Percentiles rank a stretch among this genome's conserved stretches.
Conservation (phyloP, 306 rosid genomes). For the Acacia crassicarpa region DNA sequence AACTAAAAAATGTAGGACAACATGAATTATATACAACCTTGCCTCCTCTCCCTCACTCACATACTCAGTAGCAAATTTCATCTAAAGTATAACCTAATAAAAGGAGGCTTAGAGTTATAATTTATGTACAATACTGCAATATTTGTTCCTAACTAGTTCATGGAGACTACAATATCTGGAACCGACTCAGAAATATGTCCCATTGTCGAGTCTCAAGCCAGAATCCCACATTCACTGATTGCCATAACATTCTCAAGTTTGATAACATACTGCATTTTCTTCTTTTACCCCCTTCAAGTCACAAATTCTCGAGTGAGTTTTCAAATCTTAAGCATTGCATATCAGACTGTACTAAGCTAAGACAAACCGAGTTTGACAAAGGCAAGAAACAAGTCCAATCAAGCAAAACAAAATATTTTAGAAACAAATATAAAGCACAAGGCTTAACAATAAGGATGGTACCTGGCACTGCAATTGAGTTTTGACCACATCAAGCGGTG, state of each 20-base stretch:
- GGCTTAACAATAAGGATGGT: not conserved
- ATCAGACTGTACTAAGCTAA: not conserved
- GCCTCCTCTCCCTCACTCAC: not conserved
- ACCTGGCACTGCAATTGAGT: conserved; percentile 75
- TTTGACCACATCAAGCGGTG: conserved; percentile 72
- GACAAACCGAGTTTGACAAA: not conserved
- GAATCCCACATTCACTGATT: not conserved
- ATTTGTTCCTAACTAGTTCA: not conserved
- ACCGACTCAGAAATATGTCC: not conserved
- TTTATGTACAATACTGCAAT: not conserved
- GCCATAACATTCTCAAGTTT: not conserved
- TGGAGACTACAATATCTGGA: not conserved
- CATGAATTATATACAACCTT: not conserved
- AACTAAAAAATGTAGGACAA: not conserved
- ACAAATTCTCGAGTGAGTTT: not conserved
- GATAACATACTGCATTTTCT: not conserved
- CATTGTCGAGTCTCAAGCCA: not conserved
- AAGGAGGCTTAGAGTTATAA: not conserved
- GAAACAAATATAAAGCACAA: not conserved
- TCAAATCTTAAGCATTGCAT: not conserved
- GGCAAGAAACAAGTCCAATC: conserved; percentile 1
- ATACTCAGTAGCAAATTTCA: not conserved
- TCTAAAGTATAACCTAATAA: not conserved
- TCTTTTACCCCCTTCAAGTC: not conserved
- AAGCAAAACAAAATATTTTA: not conserved